These are phyloP conservation scores for Schizonepeta tenuifolia DNA, from an alignment of 257 asterid genomes.

Conservation along the genomic window DNA sequence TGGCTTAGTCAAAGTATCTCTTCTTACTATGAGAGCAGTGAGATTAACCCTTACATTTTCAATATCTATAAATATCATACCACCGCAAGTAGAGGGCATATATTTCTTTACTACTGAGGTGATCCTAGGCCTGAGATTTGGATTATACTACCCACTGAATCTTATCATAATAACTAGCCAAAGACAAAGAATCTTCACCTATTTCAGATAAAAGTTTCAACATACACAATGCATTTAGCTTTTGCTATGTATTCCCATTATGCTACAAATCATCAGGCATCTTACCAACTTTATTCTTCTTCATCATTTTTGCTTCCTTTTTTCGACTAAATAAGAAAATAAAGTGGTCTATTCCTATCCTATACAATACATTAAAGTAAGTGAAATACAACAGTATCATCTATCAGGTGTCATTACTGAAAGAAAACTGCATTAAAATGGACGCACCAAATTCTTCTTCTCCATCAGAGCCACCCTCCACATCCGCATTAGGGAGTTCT, in stretches of 20 bases:
- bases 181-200: neutral
- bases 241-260: neutral
- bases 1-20: neutral
- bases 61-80: slow-evolving; percentile 2
- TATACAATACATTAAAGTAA: too few species aligned
- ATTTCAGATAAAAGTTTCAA: neutral
- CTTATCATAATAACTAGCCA: too few species aligned
- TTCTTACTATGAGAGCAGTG: slow-evolving; percentile 2
- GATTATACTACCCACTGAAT: too few species aligned
- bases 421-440: slow-evolving; percentile 27
- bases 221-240: neutral
- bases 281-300: too few species aligned
- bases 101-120: too few species aligned
- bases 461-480: slow-evolving; percentile 61
- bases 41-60: slow-evolving; percentile 3
- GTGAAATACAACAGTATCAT: neutral
- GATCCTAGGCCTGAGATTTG: too few species aligned
- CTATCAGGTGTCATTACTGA: neutral
- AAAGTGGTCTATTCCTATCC: neutral
- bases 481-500: slow-evolving; percentile 89
- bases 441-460: slow-evolving; percentile 48
- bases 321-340: too few species aligned
- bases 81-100: neutral
- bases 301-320: too few species aligned
- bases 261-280: neutral